phyloP scores from a whole-genome alignment of 2,329 filamentous ascomycete species.

The Pseudogymnoascus sp. region DNA sequence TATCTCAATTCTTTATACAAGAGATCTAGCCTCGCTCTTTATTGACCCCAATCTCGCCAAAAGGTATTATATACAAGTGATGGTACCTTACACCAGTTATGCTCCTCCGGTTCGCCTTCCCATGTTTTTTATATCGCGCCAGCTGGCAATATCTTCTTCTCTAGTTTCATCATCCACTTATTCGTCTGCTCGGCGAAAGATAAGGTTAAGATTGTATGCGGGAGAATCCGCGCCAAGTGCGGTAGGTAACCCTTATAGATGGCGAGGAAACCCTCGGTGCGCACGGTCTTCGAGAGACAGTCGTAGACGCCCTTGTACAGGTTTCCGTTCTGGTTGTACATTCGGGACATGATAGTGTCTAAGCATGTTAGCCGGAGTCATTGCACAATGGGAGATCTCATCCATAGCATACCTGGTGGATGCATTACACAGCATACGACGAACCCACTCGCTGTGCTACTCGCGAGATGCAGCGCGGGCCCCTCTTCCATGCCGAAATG shows the following conservation, averaged over 20 bases:
- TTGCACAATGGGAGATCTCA: slow-evolving; percentile 1
- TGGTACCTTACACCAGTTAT: slow-evolving; percentile 2
- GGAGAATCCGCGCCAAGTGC: slow-evolving; percentile 86
- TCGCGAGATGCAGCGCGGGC: slow-evolving; percentile 77
- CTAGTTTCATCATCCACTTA: slow-evolving; percentile 76
- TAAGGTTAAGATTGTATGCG: slow-evolving; percentile 90
- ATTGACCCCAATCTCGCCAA: background rate
- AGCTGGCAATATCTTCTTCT: slow-evolving; percentile 48
- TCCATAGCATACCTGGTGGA: slow-evolving; percentile 61
- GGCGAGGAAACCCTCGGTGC: slow-evolving; percentile 82
- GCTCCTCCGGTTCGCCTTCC: background rate
- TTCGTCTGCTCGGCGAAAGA: slow-evolving; percentile 95
- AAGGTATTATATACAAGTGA: slow-evolving; percentile 6
- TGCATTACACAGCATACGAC: slow-evolving; percentile 98
- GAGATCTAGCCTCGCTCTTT: background rate
- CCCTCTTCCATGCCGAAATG: slow-evolving; percentile 89
- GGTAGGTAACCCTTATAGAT: slow-evolving; percentile 98
- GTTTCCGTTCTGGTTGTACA: slow-evolving; percentile 98
- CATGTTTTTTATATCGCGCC: background rate
- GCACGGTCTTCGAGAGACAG: slow-evolving; percentile 82
- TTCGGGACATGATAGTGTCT: slow-evolving; percentile 96
- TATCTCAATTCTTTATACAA: slow-evolving; percentile 4
- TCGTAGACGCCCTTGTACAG: slow-evolving; percentile 92
- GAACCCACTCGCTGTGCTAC: slow-evolving; percentile 84
- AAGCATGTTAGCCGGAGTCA: slow-evolving; percentile 13